Evolutionary conservation across 495 filamentous ascomycete species (phyloP).

Genomic region (Collariella sp.): DNA sequence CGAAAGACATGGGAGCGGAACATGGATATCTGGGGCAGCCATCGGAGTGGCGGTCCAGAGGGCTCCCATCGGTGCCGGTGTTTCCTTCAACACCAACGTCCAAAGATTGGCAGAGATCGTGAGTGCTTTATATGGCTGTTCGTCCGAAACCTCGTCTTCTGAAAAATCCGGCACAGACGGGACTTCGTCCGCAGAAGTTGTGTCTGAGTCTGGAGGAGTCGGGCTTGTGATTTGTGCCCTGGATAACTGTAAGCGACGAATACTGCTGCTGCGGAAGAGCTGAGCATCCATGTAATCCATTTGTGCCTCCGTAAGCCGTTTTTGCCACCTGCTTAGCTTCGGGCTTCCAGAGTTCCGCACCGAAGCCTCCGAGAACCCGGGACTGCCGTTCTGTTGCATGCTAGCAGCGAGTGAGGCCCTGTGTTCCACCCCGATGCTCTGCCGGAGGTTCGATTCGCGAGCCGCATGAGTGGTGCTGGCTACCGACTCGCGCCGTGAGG

Average conservation of each 20-base stretch:
- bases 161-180: constrained; percentile 6
- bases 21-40: constrained; percentile 6
- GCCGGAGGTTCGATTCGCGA: constrained; percentile 15
- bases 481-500: constrained; percentile 25
- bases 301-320: constrained; percentile 34
- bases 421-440: constrained; percentile 27
- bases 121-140: constrained; percentile 3
- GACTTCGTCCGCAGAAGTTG: constrained; percentile 19
- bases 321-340: constrained; percentile 25
- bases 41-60: constrained; percentile 13
- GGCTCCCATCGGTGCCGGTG: not conserved
- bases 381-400: constrained; percentile 23
- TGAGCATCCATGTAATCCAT: constrained; percentile 36
- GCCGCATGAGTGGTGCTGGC: constrained; percentile 7
- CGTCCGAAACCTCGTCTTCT: constrained; percentile 23
- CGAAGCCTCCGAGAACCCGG: constrained; percentile 14
- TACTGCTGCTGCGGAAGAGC: constrained; percentile 27
- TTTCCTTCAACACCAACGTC: constrained; percentile 8
- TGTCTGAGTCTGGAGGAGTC: constrained; percentile 41
- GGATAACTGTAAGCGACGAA: constrained; percentile 35
- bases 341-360: constrained; percentile 11
- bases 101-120: constrained; percentile 15
- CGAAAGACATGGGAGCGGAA: constrained; percentile 21
- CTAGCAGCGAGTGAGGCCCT: constrained; percentile 28
- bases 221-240: constrained; percentile 40